These are phyloP conservation scores for Dactylellina parvicollis DNA, from an alignment of 2,329 filamentous ascomycete species.

Conservation along the genomic window DNA sequence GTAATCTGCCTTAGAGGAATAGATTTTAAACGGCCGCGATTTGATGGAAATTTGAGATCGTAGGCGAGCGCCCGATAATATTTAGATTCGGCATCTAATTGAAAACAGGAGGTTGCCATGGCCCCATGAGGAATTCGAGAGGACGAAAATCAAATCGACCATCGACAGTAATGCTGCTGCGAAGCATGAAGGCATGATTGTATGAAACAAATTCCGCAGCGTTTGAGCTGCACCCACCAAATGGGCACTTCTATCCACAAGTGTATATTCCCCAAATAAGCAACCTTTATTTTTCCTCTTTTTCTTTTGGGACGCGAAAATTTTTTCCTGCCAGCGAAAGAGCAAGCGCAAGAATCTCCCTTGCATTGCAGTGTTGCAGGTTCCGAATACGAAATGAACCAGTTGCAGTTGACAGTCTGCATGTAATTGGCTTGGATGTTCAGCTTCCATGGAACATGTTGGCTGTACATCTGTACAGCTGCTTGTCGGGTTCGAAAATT, in stretches of 20 bases:
- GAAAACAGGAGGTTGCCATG: no score
- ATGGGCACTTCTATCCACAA: no score
- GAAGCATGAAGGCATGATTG: background rate
- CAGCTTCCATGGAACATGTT: slow-evolving; percentile 3
- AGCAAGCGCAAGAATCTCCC: background rate
- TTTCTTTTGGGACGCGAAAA: background rate
- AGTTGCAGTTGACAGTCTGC: slow-evolving; percentile 38
- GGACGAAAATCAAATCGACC: background rate
- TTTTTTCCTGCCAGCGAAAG: background rate
- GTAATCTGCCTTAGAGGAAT: slow-evolving; percentile 13
- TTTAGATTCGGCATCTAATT: background rate
- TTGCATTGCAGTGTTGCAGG: slow-evolving; percentile 35
- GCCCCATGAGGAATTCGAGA: background rate
- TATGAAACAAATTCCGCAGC: background rate
- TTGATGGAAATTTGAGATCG: slow-evolving; percentile 18
- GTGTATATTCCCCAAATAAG: no score
- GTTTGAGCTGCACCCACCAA: background rate
- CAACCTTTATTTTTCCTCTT: background rate
- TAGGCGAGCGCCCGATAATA: background rate
- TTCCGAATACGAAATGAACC: slow-evolving; percentile 41
- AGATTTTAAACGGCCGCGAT: slow-evolving; percentile 26
- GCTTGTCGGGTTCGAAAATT: background rate
- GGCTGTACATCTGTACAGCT: background rate
- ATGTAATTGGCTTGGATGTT: background rate
- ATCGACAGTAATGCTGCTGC: background rate